Evolutionary conservation across 305 asterid genomes (phyloP), one percentile per base, ranked within the genome.

Genomic region (Fraxinus floribunda): DNA sequence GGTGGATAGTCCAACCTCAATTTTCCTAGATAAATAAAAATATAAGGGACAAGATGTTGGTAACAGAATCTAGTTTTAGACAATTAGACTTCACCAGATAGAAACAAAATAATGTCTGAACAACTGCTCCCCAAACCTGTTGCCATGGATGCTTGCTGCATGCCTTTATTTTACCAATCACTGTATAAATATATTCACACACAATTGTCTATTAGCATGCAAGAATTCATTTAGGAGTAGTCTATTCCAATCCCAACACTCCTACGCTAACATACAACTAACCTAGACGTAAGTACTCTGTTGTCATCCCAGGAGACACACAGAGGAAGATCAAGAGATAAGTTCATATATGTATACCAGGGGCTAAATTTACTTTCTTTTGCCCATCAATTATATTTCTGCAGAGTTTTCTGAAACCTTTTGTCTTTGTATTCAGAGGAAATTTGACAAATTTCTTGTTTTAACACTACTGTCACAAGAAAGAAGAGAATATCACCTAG

Each of bases 181-280:
- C 20, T 49, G 20, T 16, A 15, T 15, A 49, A 4, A 49, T 44
- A 49, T 49, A 49, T 15, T 3, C 7, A 4, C 60, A 39, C 60
- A 49, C 5, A 26, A 49, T 77, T 16, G 20, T 49, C 1, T n/a
- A 44, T 5, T 49, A 77, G 66, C 44, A 49, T 18, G 38, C 15
- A 26, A 57, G 24, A 57, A 57, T 57, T n/a, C 24, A 18, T 57
- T 57, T 57, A n/a, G 18, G 84, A 76, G 20, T 44, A 16, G 86
- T 84, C 86, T 76, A 84, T 84, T 84, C 84, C 44, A 80, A 84
- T 16, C 64, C 84, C 83, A 80, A 78, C 83, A 84, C 9, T 7
- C 74, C 39, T 4, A 71, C n/a, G 49, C 64, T 49, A 74, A 55
- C 8, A 30, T 44, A 77, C 38, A 7, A 57, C 7, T 76, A 41